These are phyloP conservation scores for Gaertneriomyces semiglobifer DNA, from an alignment of 192 early-diverging fungal genomes.

Conservation along the genomic window DNA sequence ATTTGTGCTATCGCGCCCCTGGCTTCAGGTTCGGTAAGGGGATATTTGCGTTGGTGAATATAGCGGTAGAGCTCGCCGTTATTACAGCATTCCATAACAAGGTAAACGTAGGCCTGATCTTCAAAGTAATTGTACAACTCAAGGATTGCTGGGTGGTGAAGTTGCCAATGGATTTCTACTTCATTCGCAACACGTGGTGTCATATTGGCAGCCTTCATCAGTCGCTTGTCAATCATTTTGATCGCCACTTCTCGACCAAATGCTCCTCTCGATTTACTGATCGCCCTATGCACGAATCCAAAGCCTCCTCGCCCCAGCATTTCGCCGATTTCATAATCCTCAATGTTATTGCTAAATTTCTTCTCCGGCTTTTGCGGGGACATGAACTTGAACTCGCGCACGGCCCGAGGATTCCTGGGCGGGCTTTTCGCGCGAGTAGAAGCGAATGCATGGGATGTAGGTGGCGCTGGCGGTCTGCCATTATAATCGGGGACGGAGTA, in stretches of 20 bases:
- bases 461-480: too few species aligned
- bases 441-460: too few species aligned
- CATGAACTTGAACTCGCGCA: conserved; percentile 27
- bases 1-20: conserved; percentile 54
- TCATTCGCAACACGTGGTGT: conserved; percentile 56
- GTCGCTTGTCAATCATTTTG: conserved; percentile 51
- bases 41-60: conserved; percentile 36
- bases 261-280: conserved; percentile 24
- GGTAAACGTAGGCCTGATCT: conserved; percentile 62
- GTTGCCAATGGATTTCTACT: conserved; percentile 63
- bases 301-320: conserved; percentile 50
- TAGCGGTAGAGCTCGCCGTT: conserved; percentile 53
- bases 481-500: too few species aligned
- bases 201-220: conserved; percentile 44
- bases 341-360: conserved; percentile 30
- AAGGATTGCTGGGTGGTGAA: conserved; percentile 54
- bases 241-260: conserved; percentile 45
- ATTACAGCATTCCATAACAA: conserved; percentile 71
- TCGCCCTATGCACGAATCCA: conserved; percentile 46
- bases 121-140: conserved; percentile 66
- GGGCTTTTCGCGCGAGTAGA: too few species aligned
- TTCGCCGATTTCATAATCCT: conserved; percentile 49
- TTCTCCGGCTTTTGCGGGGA: conserved; percentile 32
- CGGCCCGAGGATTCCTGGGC: too few species aligned
- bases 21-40: conserved; percentile 57